phyloP scores from a whole-genome alignment of 345 rosid genomes.

The Moringa oleifera region DNA sequence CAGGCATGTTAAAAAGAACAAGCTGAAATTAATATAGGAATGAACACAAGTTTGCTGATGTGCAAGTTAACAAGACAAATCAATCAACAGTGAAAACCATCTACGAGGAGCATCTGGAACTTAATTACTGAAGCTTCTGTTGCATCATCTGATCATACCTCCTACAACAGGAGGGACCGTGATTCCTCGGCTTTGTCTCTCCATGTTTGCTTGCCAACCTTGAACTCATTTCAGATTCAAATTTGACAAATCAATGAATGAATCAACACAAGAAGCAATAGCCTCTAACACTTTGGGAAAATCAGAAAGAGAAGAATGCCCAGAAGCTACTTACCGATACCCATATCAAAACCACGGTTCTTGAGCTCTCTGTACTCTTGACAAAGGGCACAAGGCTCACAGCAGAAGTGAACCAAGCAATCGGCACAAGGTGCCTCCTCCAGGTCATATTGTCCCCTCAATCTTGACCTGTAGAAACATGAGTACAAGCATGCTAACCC shows the following conservation, averaged over 20 bases:
- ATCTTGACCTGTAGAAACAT: slow-evolving; percentile 29
- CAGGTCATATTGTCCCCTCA: slow-evolving; percentile 23
- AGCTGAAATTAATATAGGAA: too few relatives aligned
- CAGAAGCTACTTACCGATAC: slow-evolving; percentile 11
- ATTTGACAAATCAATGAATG: too few relatives aligned
- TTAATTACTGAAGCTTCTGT: too few relatives aligned
- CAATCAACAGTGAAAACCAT: too few relatives aligned
- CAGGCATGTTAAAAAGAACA: too few relatives aligned
- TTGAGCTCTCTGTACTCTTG: slow-evolving; percentile 35
- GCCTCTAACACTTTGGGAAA: too few relatives aligned
- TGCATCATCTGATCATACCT: slow-evolving; percentile 9
- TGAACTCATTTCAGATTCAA: not conserved
- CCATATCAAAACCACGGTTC: slow-evolving; percentile 21
- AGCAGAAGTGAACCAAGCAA: slow-evolving; percentile 28
- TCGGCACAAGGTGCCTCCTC: slow-evolving; percentile 31
- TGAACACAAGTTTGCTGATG: too few relatives aligned
- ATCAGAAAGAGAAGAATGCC: too few relatives aligned
- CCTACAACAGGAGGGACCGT: slow-evolving; percentile 10
- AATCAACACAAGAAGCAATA: too few relatives aligned
- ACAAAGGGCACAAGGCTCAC: slow-evolving; percentile 31
- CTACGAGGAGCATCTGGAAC: too few relatives aligned
- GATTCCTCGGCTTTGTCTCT: not conserved
- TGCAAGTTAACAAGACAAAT: too few relatives aligned
- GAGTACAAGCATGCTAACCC: slow-evolving; percentile 27
- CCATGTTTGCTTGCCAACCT: slow-evolving; percentile 23